Percentiles rank a stretch among this genome's conserved stretches.
phyloP scores from a whole-genome alignment of 768 basidiomycete species.

The Dictyophora rubrovolvata region DNA sequence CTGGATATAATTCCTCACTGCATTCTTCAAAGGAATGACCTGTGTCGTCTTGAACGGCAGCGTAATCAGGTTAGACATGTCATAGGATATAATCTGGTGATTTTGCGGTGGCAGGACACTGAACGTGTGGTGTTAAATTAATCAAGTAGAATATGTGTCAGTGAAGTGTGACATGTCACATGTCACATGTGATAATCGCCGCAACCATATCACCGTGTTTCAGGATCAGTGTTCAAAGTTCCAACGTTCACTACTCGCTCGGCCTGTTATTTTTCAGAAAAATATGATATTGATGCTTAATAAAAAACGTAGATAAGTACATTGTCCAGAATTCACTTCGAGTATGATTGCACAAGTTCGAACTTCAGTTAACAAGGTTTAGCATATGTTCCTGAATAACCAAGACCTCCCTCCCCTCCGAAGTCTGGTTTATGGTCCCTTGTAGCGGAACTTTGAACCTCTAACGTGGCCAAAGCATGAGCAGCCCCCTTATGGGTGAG shows the following conservation, averaged over 20 bases:
- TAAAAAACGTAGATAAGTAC: too few relatives aligned
- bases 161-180: not conserved
- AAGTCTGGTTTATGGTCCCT: conserved; percentile 30
- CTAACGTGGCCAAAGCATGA: conserved; percentile 41
- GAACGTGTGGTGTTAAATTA: not conserved
- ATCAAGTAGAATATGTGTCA: not conserved
- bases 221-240: too few relatives aligned
- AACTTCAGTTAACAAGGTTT: conserved; percentile 45
- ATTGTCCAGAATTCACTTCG: too few relatives aligned
- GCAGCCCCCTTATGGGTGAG: conserved; percentile 39
- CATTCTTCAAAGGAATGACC: conserved; percentile 39
- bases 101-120: too few relatives aligned
- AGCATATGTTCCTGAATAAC: conserved; percentile 53
- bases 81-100: not conserved
- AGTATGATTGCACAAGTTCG: too few relatives aligned
- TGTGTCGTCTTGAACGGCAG: conserved; percentile 70
- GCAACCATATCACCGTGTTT: too few relatives aligned
- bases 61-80: conserved; percentile 71
- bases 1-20: conserved; percentile 58
- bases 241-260: too few relatives aligned
- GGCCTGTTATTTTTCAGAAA: too few relatives aligned
- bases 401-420: conserved; percentile 36
- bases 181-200: not conserved
- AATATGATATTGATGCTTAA: too few relatives aligned
- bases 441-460: conserved; percentile 14